Conservation (phyloP, 345 rosid species). For the Aurinia saxatilis region DNA sequence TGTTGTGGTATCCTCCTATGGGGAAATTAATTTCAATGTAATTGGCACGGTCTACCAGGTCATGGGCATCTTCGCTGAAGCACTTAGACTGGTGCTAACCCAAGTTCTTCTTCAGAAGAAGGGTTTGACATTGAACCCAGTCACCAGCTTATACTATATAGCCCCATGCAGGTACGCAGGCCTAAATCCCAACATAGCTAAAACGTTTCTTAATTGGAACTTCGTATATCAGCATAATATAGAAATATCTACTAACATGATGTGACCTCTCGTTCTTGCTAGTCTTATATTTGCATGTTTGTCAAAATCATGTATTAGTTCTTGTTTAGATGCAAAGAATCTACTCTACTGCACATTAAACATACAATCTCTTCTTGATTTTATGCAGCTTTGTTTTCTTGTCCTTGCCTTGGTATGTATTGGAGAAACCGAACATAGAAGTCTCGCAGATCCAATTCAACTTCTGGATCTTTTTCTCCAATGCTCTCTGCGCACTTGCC, state of each 20-base stretch:
- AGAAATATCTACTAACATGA: not conserved
- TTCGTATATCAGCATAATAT: not conserved
- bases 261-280: not conserved
- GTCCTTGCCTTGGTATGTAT: constrained; percentile 82
- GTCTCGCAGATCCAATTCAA: constrained; percentile 83
- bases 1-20: constrained; percentile 89
- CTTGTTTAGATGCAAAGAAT: not conserved
- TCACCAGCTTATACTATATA: constrained; percentile 90
- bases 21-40: constrained; percentile 87
- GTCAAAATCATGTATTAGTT: not conserved
- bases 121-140: constrained; percentile 82
- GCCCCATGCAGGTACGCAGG: constrained; percentile 91
- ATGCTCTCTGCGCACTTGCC: constrained; percentile 87
- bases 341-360: not conserved
- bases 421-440: constrained; percentile 81
- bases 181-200: not conserved
- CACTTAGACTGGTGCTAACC: constrained; percentile 91
- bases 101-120: constrained; percentile 92
- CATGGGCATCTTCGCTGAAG: constrained; percentile 93
- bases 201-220: not conserved
- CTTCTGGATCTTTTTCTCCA: constrained; percentile 96
- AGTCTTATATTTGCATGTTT: not conserved
- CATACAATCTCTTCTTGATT: not conserved
- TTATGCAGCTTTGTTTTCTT: constrained; percentile 80
- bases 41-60: constrained; percentile 93